phyloP scores from a whole-genome alignment of 2,329 filamentous ascomycete species.

The Ophiostoma sp. region DNA sequence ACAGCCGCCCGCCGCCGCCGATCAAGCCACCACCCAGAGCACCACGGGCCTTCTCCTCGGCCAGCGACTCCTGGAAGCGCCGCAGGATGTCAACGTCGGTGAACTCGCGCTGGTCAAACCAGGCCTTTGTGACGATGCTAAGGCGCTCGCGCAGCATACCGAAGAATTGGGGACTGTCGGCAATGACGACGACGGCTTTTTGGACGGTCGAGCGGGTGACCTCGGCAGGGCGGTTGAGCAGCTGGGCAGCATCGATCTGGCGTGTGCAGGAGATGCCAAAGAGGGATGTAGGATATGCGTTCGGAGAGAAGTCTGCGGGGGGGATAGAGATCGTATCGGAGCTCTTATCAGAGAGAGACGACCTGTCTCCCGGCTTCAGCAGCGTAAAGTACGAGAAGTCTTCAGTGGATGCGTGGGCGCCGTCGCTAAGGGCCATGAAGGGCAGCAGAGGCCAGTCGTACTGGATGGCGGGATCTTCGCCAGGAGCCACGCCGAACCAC shows the following conservation, averaged over 20 bases:
- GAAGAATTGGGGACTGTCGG: slow-evolving; percentile 83
- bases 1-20: slow-evolving; percentile 15
- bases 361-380: slow-evolving; percentile 52
- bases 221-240: slow-evolving; percentile 74
- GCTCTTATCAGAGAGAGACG: not conserved
- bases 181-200: slow-evolving; percentile 94
- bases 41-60: slow-evolving; percentile 56
- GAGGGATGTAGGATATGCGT: slow-evolving; percentile 56
- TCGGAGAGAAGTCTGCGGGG: not conserved
- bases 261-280: slow-evolving; percentile 95
- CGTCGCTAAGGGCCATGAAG: slow-evolving; percentile 95
- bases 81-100: slow-evolving; percentile 83
- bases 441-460: slow-evolving; percentile 89
- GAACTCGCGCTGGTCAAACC: slow-evolving; percentile 95
- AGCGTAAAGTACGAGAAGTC: slow-evolving; percentile 99
- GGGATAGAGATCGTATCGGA: not conserved
- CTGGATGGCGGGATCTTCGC: slow-evolving; percentile 68
- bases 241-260: slow-evolving; percentile 73
- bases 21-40: slow-evolving; percentile 32
- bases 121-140: slow-evolving; percentile 84
- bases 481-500: slow-evolving; percentile 74
- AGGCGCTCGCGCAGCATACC: slow-evolving; percentile 85
- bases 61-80: slow-evolving; percentile 85
- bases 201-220: slow-evolving; percentile 97
- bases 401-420: slow-evolving; percentile 89